These are phyloP conservation scores for Sporothrix inflata DNA, from an alignment of 2,329 filamentous ascomycete species.

Conservation along the genomic window DNA sequence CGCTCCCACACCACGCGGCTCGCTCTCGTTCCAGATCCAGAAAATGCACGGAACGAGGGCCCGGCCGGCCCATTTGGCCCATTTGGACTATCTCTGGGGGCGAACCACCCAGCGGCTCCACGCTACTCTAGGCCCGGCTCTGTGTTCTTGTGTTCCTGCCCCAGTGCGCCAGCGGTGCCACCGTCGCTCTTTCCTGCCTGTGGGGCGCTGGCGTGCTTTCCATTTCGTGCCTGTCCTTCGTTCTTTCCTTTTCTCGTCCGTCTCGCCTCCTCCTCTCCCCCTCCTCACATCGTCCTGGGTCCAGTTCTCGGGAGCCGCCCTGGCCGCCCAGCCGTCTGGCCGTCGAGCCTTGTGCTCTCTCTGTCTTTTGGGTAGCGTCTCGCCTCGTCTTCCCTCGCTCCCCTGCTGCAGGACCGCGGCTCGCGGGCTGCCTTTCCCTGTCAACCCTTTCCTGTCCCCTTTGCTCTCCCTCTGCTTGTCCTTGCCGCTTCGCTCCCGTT, in stretches of 20 bases:
- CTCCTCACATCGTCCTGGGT: neutral
- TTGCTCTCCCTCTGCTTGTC: neutral
- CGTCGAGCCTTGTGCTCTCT: constrained; percentile 9
- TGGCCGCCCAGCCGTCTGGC: constrained; percentile 27
- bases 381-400: neutral
- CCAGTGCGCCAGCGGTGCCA: neutral
- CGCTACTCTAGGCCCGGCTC: neutral
- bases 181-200: neutral
- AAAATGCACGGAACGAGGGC: constrained; percentile 31
- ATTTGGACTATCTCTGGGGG: neutral
- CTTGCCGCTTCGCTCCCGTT: constrained; percentile 7
- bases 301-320: constrained; percentile 21
- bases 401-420: constrained; percentile 10
- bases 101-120: neutral
- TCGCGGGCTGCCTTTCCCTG: constrained; percentile 3
- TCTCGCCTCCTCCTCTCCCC: neutral
- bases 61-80: constrained; percentile 30
- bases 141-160: neutral
- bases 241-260: neutral
- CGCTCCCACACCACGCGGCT: constrained; percentile 20
- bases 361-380: neutral
- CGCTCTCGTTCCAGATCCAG: constrained; percentile 31
- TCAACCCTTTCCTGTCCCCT: neutral
- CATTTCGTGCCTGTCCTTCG: neutral
- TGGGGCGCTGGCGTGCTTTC: constrained; percentile 1